Evolutionary conservation across 176 grass and related monocot genomes (phyloP), one percentile per base, ranked within the genome.

Genomic region (Alopecurus myosuroides): DNA sequence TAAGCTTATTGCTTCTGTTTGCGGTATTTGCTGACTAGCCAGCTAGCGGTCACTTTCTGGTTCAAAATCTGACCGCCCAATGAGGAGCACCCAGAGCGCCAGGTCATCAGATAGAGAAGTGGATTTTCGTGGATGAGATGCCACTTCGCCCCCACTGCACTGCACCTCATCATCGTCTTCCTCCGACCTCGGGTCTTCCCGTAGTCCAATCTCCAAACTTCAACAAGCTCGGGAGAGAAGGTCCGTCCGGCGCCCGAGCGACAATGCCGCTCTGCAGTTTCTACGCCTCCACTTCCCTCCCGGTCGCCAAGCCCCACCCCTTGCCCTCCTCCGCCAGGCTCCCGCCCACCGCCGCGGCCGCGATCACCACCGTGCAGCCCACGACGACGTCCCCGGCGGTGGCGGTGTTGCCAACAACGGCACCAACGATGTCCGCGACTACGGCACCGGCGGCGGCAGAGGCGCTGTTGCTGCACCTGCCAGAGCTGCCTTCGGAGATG

Each of bases 201-300:
- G 55, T n/a, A n/a, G n/a, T 80, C 28, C 72, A 33, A 13, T 56
- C 46, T 76, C 72, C 45, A 5, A 36, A 40, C 56, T 64, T n/a
- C 77, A 42, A 31, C 25, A 28, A 35, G 35, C 44, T 20, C 50
- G 14, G 42, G 18, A 55, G 15, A 17, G 22, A 4, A 61, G 23
- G 13, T 7, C 36, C 7, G n/a, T 5, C 50, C 20, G 44, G 30
- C 31, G 18, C n/a, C n/a, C n/a, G 17, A 66, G 62, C 2, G 62
- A n/a, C 81, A n/a, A 84, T 87, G 88, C 85, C 81, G 74, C 87
- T 89, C 44, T 90, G 80, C 86, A 86, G 75, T 74, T 77, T 85
- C 86, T 82, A 85, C 63, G 51, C 82, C 30, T 78, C 85, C 63
- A 73, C 70, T 1, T 83, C 85, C 67, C 53, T 86, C 49, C 78